Evolutionary conservation across 345 rosid species (phyloP).

Genomic region (Eucalyptus pauciflora): DNA sequence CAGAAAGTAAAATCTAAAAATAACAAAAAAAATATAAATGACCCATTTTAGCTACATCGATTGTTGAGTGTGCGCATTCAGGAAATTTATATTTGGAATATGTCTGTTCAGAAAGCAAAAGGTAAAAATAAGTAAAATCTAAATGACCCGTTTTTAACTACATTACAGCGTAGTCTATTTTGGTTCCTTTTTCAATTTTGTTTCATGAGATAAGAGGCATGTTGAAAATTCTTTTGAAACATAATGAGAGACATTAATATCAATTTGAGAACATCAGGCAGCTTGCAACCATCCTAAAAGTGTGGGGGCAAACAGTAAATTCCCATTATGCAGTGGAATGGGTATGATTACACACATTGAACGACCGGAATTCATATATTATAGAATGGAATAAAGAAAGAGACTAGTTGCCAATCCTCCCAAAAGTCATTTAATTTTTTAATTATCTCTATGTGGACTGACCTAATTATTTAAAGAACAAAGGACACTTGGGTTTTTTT

Average conservation of each 20-base stretch:
- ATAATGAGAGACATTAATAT: background rate
- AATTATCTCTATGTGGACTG: background rate
- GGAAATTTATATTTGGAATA: background rate
- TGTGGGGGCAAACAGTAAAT: background rate
- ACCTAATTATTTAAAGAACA: background rate
- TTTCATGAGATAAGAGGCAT: background rate
- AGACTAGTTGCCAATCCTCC: background rate
- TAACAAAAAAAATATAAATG: background rate
- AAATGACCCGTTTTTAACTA: background rate
- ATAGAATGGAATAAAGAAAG: background rate
- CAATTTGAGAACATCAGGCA: background rate
- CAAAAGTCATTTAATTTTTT: background rate
- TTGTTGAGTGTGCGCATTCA: too few relatives aligned
- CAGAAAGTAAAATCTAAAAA: background rate
- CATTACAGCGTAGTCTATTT: background rate
- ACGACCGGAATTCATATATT: background rate
- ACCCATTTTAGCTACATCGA: background rate
- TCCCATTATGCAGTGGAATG: background rate
- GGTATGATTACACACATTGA: background rate
- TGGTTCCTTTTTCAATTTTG: background rate
- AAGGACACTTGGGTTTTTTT: background rate
- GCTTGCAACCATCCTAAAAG: background rate
- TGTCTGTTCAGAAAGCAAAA: background rate
- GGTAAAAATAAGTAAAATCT: background rate
- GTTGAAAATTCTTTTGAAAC: background rate